A percentile compares a stretch with the other conserved stretches of the same genome.
Evolutionary conservation across 2,329 filamentous ascomycete genomes (phyloP).

Genomic region (Colletotrichum sp.): DNA sequence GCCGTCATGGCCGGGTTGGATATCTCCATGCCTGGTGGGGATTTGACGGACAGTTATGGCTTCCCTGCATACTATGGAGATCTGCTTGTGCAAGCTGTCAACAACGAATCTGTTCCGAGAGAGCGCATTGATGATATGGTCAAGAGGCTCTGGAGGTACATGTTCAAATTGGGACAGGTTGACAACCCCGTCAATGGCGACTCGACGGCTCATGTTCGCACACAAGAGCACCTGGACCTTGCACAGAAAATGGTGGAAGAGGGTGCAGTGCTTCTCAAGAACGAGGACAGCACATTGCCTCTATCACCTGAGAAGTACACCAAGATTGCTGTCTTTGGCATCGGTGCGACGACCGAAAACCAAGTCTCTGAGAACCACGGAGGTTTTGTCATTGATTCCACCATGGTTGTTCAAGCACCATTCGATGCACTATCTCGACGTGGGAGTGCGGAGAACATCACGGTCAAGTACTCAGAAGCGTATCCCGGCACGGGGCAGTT

Average conservation of each 20-base stretch:
- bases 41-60: neutral
- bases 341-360: constrained; percentile 56
- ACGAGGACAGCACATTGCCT: constrained; percentile 50
- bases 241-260: neutral
- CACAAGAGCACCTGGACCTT: neutral
- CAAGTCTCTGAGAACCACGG: constrained; percentile 26
- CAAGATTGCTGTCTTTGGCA: constrained; percentile 44
- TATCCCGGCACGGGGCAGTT: neutral
- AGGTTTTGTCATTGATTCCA: neutral
- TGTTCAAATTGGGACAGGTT: neutral
- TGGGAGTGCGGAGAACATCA: neutral
- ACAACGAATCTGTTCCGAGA: constrained; percentile 71
- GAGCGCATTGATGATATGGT: neutral
- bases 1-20: constrained; percentile 29
- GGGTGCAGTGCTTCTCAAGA: constrained; percentile 52
- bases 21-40: constrained; percentile 26
- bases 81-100: constrained; percentile 32
- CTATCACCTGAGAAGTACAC: constrained; percentile 50
- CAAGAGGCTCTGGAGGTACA: neutral
- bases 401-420: neutral
- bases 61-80: neutral
- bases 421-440: neutral
- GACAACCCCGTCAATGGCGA: constrained; percentile 18
- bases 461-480: neutral
- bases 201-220: neutral